Evolutionary conservation across 2,329 filamentous ascomycete genomes (phyloP), one percentile per base, ranked within the genome.

Genomic region (Aureobasidium melanogenum): DNA sequence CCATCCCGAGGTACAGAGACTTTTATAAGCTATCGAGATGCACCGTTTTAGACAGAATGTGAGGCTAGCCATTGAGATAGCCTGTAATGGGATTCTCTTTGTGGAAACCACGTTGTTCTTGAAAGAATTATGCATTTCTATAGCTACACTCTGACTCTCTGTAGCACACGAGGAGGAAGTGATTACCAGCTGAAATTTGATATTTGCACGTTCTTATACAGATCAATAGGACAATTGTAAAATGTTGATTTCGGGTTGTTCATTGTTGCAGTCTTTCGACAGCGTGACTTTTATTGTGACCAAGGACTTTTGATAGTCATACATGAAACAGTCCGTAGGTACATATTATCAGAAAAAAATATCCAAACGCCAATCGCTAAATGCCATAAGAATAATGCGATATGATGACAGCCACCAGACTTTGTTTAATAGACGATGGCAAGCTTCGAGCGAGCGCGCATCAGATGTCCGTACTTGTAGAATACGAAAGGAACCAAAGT

Each of bases 401-500:
- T 38, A 14, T 44, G 17, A 56, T 47, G 30, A 58, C 32, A 46
- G n/a, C 15, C 9, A 9, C n/a, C 28, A 39, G 34, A 26, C 12
- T n/a, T 41, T n/a, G 19, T 32, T 28, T 59, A 62, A 36, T 58
- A 62, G 24, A 58, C 54, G 10, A 57, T 48, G 26, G 75, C 74
- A 46, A 75, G 64, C 71, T 76, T 77, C 50, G 72, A 75, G 59
- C 73, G 68, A 34, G 70, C 73, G 6, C 75, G 67, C 32, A 77
- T 66, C 64, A 69, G 51, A 56, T 72, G 74, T 36, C 76, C 75
- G 54, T 69, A 77, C 69, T 72, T 74, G 70, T 73, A 77, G 67
- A 77, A 74, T 14, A 77, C 73, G 64, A 77, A 79, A 1, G 77
- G 76, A 44, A 76, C 75, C 64, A 75, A 63, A 60, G 71, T 75